phyloP scores from a whole-genome alignment of 129 eudicot genomes.

The Arctium minus region DNA sequence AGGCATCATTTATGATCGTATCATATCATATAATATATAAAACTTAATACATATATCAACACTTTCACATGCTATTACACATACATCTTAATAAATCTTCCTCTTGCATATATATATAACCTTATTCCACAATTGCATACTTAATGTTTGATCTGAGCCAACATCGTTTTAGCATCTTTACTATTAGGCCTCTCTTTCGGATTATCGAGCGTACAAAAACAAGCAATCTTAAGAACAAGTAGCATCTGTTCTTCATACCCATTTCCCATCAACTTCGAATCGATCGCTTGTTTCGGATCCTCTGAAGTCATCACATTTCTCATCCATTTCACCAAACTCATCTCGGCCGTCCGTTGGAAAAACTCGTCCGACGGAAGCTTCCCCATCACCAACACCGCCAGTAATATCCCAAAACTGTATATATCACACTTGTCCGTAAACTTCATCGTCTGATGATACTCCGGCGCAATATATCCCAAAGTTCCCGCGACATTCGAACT shows the following conservation, averaged over 20 bases:
- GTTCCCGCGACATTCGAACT: conserved; percentile 84
- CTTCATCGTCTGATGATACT: conserved; percentile 82
- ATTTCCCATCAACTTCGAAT: conserved; percentile 56
- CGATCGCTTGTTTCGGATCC: conserved; percentile 71
- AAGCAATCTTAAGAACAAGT: conserved; percentile 89
- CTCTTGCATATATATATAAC: neutral
- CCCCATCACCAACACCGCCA: conserved; percentile 71
- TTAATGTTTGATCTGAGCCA: conserved; percentile 68
- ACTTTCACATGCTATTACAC: neutral
- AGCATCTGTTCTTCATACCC: conserved; percentile 92
- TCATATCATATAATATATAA: neutral
- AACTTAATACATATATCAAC: neutral
- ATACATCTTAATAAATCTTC: neutral
- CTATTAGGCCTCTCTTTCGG: conserved; percentile 90
- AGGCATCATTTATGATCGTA: neutral
- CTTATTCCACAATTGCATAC: conserved; percentile 8
- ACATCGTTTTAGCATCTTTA: conserved; percentile 71
- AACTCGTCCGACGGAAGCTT: conserved; percentile 76
- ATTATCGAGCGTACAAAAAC: conserved; percentile 69
- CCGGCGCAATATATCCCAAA: conserved; percentile 88
- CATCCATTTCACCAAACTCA: conserved; percentile 87
- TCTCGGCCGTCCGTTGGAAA: conserved; percentile 61
- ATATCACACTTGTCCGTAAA: conserved; percentile 86
- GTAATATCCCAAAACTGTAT: conserved; percentile 75
- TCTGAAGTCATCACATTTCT: conserved; percentile 74